Percentiles rank a stretch among this genome's conserved stretches.
Conservation (phyloP, 225 moss, liverwort and hornwort genomes). For the Bryoerythrophyllum caledonicum region DNA sequence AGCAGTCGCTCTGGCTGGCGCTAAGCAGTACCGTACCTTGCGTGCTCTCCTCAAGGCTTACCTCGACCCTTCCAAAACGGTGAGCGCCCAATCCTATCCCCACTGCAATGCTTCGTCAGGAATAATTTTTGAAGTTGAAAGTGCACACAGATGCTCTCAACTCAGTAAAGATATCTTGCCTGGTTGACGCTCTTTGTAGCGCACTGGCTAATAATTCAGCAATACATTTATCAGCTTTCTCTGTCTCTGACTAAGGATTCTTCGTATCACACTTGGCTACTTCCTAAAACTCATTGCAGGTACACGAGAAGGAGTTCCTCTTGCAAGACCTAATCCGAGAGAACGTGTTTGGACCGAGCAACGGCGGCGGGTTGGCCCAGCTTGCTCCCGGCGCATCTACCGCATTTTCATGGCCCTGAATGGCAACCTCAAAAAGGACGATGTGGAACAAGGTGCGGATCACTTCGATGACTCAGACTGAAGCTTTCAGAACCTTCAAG, state of each 20-base stretch:
- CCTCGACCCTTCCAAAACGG: slow-evolving; percentile 65
- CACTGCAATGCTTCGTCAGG: background rate
- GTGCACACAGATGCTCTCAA: background rate
- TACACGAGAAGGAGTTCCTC: slow-evolving; percentile 71
- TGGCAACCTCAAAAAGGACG: slow-evolving; percentile 71
- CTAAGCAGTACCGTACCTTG: slow-evolving; percentile 74
- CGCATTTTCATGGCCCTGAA: slow-evolving; percentile 85
- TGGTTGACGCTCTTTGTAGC: background rate
- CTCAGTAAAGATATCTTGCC: background rate
- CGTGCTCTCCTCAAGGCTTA: slow-evolving; percentile 80
- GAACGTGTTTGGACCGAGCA: slow-evolving; percentile 47
- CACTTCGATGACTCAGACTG: slow-evolving; percentile 51
- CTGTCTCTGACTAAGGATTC: background rate
- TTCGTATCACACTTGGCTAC: background rate
- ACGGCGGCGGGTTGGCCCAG: slow-evolving; percentile 61
- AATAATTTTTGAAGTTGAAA: background rate
- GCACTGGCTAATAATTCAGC: too few species aligned
- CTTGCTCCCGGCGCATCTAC: slow-evolving; percentile 75
- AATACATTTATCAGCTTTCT: background rate
- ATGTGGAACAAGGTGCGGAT: slow-evolving; percentile 85
- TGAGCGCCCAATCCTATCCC: slow-evolving; percentile 30
- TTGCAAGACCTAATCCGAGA: slow-evolving; percentile 74
- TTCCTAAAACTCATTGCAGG: slow-evolving; percentile 43
- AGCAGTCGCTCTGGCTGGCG: slow-evolving; percentile 75
- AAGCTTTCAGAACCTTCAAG: slow-evolving; percentile 11